Percentiles rank a stretch among this genome's conserved stretches.
These are phyloP conservation scores for Capsella rubella DNA, from an alignment of 441 rosid genomes.

Conservation along the genomic window DNA sequence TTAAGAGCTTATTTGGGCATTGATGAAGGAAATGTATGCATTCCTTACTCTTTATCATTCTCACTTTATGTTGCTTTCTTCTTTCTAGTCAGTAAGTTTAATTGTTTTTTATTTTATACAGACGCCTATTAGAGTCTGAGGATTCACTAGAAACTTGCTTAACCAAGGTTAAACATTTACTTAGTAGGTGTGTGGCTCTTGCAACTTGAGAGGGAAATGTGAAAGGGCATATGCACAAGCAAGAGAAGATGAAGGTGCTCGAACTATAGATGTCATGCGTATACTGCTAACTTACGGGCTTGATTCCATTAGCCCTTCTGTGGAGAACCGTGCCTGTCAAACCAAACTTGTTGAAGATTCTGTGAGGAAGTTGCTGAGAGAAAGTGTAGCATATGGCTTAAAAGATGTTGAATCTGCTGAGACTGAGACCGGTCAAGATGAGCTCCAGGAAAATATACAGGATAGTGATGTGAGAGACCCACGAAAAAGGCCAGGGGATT, in stretches of 20 bases:
- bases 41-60: neutral
- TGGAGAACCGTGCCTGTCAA: slow-evolving; percentile 65
- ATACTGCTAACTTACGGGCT: slow-evolving; percentile 70
- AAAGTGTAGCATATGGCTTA: slow-evolving; percentile 57
- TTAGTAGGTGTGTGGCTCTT: slow-evolving; percentile 82
- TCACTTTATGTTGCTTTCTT: neutral
- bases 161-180: slow-evolving; percentile 27
- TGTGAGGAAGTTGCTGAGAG: slow-evolving; percentile 64
- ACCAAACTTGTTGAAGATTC: slow-evolving; percentile 71
- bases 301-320: slow-evolving; percentile 52
- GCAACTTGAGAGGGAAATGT: slow-evolving; percentile 85
- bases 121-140: neutral
- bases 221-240: slow-evolving; percentile 81
- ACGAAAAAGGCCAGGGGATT: slow-evolving; percentile 74
- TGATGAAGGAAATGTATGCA: slow-evolving; percentile 73
- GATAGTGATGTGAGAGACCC: slow-evolving; percentile 42
- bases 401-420: slow-evolving; percentile 44
- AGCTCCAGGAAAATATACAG: slow-evolving; percentile 29
- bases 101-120: neutral
- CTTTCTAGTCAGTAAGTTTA: neutral
- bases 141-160: slow-evolving; percentile 21
- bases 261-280: slow-evolving; percentile 86
- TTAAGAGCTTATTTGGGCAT: slow-evolving; percentile 71
- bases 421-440: slow-evolving; percentile 17
- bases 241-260: slow-evolving; percentile 65